These are phyloP conservation scores for Daldinia sp. DNA, from an alignment of 2,329 filamentous ascomycete genomes.

Conservation along the genomic window DNA sequence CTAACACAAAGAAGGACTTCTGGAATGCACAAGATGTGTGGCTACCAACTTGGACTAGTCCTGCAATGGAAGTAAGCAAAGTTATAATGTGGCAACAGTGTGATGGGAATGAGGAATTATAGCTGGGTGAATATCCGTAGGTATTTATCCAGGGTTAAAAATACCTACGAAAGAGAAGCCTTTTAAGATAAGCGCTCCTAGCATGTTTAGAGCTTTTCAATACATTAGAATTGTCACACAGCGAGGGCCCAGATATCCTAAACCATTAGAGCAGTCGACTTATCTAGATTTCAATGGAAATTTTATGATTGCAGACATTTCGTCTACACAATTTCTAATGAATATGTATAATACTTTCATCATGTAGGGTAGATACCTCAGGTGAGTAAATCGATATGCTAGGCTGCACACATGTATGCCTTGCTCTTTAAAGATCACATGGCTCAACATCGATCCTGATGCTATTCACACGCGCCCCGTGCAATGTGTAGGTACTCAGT, in stretches of 20 bases:
- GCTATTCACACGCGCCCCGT: neutral
- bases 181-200: neutral
- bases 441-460: neutral
- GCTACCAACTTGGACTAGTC: slow-evolving; percentile 78
- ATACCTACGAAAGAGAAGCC: neutral
- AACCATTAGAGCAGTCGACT: neutral
- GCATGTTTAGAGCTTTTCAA: neutral
- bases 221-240: neutral
- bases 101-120: slow-evolving; percentile 68
- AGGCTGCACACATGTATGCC: neutral
- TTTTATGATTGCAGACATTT: neutral
- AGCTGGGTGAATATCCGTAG: slow-evolving; percentile 21
- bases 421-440: neutral
- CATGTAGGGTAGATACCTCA: neutral
- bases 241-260: neutral
- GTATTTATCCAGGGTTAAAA: neutral
- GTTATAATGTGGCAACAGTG: slow-evolving; percentile 80
- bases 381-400: too few species aligned
- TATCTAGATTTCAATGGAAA: neutral
- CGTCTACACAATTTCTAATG: neutral
- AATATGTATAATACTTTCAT: neutral
- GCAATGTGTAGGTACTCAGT: neutral
- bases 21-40: slow-evolving; percentile 76
- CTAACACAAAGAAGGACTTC: slow-evolving; percentile 79
- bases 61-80: slow-evolving; percentile 75